phyloP scores from a whole-genome alignment of 768 basidiomycete species.

The Boletus sensibilis region DNA sequence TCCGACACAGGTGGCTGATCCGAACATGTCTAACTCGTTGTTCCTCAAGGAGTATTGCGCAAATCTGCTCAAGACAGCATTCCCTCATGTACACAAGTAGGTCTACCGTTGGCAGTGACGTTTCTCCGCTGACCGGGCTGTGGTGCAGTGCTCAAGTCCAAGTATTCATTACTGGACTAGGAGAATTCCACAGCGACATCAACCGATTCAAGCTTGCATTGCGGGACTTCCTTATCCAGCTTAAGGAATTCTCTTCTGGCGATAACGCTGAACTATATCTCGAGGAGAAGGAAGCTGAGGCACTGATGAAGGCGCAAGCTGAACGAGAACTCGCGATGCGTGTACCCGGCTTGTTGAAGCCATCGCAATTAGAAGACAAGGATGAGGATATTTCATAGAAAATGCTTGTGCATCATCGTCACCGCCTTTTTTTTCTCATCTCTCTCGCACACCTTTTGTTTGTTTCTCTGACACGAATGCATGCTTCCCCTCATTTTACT shows the following conservation, averaged over 20 bases:
- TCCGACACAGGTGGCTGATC: constrained; percentile 65
- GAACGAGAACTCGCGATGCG: constrained; percentile 89
- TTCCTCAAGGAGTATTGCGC: constrained; percentile 87
- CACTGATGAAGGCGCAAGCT: constrained; percentile 69
- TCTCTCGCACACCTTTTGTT: constrained; percentile 17
- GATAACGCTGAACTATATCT: constrained; percentile 90
- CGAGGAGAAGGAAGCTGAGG: constrained; percentile 92
- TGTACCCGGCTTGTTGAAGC: constrained; percentile 98
- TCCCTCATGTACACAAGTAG: constrained; percentile 88
- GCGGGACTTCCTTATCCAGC: constrained; percentile 95
- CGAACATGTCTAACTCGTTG: constrained; percentile 69
- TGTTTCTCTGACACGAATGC: constrained; percentile 34
- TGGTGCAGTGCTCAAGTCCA: constrained; percentile 62
- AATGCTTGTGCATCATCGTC: constrained; percentile 27
- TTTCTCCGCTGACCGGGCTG: constrained; percentile 8
- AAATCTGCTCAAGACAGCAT: constrained; percentile 82
- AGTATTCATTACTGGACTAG: constrained; percentile 63
- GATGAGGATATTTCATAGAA: constrained; percentile 69
- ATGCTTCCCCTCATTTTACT: constrained; percentile 20
- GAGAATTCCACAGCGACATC: constrained; percentile 74
- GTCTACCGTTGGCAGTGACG: constrained; percentile 26
- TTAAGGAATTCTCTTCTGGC: constrained; percentile 92
- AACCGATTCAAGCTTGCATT: constrained; percentile 91
- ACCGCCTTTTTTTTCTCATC: constrained; percentile 25
- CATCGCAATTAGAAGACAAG: constrained; percentile 90